These are phyloP conservation scores for Aspergillus biplanus DNA, from an alignment of 495 filamentous ascomycete genomes.

Conservation along the genomic window DNA sequence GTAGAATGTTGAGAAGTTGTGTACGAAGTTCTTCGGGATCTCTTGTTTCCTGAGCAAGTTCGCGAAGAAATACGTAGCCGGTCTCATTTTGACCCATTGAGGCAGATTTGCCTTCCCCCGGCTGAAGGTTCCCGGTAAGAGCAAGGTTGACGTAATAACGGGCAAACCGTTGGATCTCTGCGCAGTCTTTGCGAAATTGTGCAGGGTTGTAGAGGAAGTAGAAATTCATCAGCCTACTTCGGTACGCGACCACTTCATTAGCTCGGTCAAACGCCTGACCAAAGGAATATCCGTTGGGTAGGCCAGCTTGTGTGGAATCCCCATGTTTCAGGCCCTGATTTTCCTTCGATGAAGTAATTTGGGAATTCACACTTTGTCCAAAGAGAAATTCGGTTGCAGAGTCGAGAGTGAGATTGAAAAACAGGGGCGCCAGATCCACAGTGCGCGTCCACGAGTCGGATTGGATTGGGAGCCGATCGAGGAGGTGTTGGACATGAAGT, in stretches of 20 bases:
- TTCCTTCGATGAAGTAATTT: too few relatives aligned
- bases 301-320: too few relatives aligned
- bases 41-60: neutral
- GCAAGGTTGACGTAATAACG: neutral
- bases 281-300: too few relatives aligned
- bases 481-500: slow-evolving; percentile 49
- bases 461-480: slow-evolving; percentile 37
- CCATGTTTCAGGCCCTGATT: too few relatives aligned
- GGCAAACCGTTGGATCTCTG: neutral
- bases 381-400: slow-evolving; percentile 62
- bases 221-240: neutral
- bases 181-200: neutral
- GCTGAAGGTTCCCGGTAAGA: neutral
- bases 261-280: slow-evolving; percentile 30
- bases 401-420: slow-evolving; percentile 59
- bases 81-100: too few relatives aligned
- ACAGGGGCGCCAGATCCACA: slow-evolving; percentile 51
- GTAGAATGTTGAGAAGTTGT: slow-evolving; percentile 38
- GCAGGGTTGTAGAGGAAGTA: neutral
- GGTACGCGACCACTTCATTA: neutral
- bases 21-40: neutral
- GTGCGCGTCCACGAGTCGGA: slow-evolving; percentile 31
- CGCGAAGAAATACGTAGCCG: slow-evolving; percentile 10
- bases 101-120: neutral
- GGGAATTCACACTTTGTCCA: slow-evolving; percentile 24